Evolutionary conservation across 2,329 filamentous ascomycete species (phyloP).

Genomic region (Xylaria sp.): DNA sequence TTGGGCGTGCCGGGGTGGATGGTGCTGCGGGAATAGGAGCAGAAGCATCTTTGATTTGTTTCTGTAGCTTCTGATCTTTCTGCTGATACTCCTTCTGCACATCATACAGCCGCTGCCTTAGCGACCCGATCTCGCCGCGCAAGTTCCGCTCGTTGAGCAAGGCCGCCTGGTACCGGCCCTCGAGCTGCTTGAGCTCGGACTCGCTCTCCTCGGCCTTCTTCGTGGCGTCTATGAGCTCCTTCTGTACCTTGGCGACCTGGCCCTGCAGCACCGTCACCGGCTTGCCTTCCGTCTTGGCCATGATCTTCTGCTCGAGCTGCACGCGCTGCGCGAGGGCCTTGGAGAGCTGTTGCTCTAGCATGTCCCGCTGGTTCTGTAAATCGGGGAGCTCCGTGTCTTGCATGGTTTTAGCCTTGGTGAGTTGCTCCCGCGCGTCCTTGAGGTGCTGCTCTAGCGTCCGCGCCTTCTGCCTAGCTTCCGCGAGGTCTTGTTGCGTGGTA

Average conservation of each 20-base stretch:
- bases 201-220: not conserved
- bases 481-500: not conserved
- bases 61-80: too few relatives aligned
- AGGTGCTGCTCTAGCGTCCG: slow-evolving; percentile 9
- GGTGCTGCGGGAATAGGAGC: too few relatives aligned
- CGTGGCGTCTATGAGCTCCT: not conserved
- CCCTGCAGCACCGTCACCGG: not conserved
- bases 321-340: slow-evolving; percentile 5
- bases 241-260: not conserved
- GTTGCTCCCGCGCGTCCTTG: slow-evolving; percentile 4
- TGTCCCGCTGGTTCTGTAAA: slow-evolving; percentile 5
- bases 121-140: not conserved
- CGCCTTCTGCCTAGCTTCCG: not conserved
- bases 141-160: slow-evolving; percentile 18
- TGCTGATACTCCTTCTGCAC: not conserved
- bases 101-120: not conserved
- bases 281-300: not conserved
- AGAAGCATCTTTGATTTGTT: too few relatives aligned
- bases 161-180: not conserved
- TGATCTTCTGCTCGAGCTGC: slow-evolving; percentile 8
- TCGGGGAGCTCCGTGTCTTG: not conserved
- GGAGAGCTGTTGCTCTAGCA: not conserved
- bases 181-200: not conserved
- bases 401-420: not conserved
- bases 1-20: too few relatives aligned